A percentile compares a stretch with the other conserved stretches of the same genome.
Evolutionary conservation across 768 basidiomycete genomes (phyloP).

Genomic region (Boletellus ananas): DNA sequence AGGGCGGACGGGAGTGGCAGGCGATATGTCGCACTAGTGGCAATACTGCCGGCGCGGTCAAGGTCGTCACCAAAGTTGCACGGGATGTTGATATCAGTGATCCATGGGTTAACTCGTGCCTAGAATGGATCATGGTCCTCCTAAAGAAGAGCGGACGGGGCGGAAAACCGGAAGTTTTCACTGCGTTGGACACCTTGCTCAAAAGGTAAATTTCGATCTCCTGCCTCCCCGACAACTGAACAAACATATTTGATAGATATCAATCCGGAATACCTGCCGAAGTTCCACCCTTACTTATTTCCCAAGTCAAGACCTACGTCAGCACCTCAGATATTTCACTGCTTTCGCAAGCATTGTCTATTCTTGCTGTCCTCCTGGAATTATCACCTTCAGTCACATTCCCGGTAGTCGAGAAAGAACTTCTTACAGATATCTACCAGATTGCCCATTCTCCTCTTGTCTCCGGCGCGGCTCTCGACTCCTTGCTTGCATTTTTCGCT

Average conservation of each 20-base stretch:
- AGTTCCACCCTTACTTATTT: constrained; percentile 60
- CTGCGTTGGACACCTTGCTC: constrained; percentile 68
- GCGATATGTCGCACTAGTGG: constrained; percentile 68
- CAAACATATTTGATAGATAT: constrained; percentile 35
- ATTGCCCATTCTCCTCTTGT: constrained; percentile 79
- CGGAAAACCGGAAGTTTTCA: constrained; percentile 79
- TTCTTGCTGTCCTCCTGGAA: constrained; percentile 65
- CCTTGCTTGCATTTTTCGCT: constrained; percentile 76
- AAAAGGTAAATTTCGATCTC: constrained; percentile 44
- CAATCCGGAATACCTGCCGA: constrained; percentile 46
- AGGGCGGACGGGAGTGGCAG: constrained; percentile 77
- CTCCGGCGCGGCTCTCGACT: constrained; percentile 73
- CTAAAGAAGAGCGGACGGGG: constrained; percentile 74
- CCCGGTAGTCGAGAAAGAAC: constrained; percentile 70
- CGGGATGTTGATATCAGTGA: constrained; percentile 65
- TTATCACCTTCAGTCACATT: constrained; percentile 64
- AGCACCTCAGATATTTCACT: constrained; percentile 73
- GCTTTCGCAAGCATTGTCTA: constrained; percentile 65
- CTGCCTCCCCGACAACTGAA: not conserved
- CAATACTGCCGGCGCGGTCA: constrained; percentile 71
- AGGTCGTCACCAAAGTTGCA: constrained; percentile 81
- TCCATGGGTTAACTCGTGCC: constrained; percentile 76
- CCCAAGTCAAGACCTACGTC: constrained; percentile 74
- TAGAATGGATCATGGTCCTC: constrained; percentile 73
- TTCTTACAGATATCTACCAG: constrained; percentile 60